Conservation (phyloP, 495 filamentous ascomycete species). For the Sphaerosporella brunnea region DNA sequence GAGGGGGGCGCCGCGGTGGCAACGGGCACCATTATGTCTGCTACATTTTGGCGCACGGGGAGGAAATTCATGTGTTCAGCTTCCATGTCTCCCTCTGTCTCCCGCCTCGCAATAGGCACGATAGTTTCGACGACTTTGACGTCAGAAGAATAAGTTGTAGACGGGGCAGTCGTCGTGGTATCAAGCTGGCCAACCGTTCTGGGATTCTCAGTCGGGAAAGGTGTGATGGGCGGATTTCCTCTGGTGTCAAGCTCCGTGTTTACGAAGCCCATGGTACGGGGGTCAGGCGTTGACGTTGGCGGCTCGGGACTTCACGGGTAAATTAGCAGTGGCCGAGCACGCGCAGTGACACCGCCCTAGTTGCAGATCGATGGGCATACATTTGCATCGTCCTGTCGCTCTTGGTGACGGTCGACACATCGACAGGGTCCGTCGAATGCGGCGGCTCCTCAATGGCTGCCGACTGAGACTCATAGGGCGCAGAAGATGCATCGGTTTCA, state of each 20-base stretch:
- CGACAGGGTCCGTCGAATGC: not conserved
- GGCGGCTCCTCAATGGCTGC: not conserved
- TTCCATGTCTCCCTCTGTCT: not conserved
- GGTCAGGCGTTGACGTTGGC: not conserved
- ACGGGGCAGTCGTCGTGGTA: not conserved
- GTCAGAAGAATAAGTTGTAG: not conserved
- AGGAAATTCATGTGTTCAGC: slow-evolving; percentile 4
- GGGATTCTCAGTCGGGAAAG: slow-evolving; percentile 7
- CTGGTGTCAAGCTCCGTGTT: slow-evolving; percentile 2
- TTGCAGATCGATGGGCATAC: no score
- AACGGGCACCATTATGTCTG: slow-evolving; percentile 6
- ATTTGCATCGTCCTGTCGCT: not conserved
- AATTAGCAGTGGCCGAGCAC: not conserved
- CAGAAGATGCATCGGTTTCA: not conserved
- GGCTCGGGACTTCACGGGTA: slow-evolving; percentile 4
- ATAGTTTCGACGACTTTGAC: not conserved
- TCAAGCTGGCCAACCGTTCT: not conserved
- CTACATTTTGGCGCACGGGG: slow-evolving; percentile 3
- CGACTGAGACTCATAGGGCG: not conserved
- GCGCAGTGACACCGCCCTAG: no score
- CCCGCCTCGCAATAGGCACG: not conserved
- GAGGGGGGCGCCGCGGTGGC: slow-evolving; percentile 2
- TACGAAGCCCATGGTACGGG: not conserved
- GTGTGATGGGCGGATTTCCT: slow-evolving; percentile 1
- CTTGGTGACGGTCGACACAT: not conserved